These are phyloP conservation scores for Clavispora santaluciae DNA, from an alignment of 805 yeast species.

Conservation along the genomic window DNA sequence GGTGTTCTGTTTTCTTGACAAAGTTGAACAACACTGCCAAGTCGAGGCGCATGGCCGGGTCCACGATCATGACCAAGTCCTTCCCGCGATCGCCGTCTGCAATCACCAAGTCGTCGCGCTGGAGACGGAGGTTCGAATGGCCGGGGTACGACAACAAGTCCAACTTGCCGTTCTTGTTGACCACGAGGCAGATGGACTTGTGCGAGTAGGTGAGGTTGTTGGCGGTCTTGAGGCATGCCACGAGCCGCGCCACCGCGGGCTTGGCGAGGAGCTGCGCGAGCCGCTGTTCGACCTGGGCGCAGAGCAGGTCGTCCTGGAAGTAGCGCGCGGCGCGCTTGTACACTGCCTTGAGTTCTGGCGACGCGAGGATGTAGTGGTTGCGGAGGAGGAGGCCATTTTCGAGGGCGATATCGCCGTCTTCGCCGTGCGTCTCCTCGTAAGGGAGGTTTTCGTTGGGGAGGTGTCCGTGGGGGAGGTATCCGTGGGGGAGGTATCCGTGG, in stretches of 20 bases:
- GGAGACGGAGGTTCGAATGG: slow-evolving; percentile 55
- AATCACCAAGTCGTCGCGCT: slow-evolving; percentile 61
- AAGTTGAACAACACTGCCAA: slow-evolving; percentile 70
- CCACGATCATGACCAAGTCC: slow-evolving; percentile 68
- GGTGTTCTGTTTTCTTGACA: slow-evolving; percentile 66
- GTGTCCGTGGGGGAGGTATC: too few relatives aligned
- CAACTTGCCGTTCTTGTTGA: slow-evolving; percentile 60
- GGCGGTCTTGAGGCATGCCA: slow-evolving; percentile 35
- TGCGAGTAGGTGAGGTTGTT: slow-evolving; percentile 39
- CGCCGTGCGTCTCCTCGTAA: neutral
- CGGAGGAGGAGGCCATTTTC: slow-evolving; percentile 62
- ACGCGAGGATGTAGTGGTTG: slow-evolving; percentile 54
- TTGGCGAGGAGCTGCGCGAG: slow-evolving; percentile 24
- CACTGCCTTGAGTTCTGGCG: slow-evolving; percentile 48
- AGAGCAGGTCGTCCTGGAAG: slow-evolving; percentile 37
- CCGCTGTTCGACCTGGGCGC: slow-evolving; percentile 22
- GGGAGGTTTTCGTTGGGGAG: too few relatives aligned
- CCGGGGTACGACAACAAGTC: slow-evolving; percentile 67
- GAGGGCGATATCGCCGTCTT: slow-evolving; percentile 27
- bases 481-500: too few relatives aligned
- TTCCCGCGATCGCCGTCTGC: slow-evolving; percentile 85
- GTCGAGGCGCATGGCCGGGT: slow-evolving; percentile 57
- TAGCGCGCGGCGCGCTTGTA: slow-evolving; percentile 49
- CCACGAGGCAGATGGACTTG: slow-evolving; percentile 43
- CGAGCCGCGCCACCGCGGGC: slow-evolving; percentile 26